Conservation (phyloP, 176 grass and related monocot species). For the Avena eriantha region DNA sequence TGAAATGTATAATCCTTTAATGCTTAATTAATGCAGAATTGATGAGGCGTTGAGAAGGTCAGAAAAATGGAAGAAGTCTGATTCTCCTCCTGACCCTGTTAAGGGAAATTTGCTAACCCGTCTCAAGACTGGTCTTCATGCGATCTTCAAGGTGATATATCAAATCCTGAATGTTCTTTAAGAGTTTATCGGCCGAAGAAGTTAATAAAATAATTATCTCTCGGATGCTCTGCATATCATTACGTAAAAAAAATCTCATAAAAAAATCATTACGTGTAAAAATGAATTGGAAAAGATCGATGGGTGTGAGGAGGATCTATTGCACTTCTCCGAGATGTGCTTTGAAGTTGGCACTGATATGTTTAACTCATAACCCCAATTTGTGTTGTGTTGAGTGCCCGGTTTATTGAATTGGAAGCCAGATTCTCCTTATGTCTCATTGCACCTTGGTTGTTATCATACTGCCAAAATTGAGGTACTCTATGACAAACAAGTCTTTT, state of each 20-base stretch:
- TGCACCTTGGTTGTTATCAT: background rate
- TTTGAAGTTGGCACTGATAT: slow-evolving; percentile 28
- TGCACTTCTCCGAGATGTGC: background rate
- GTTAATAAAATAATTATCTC: background rate
- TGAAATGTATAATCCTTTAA: slow-evolving; percentile 13
- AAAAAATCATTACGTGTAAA: slow-evolving; percentile 24
- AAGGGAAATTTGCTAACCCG: background rate
- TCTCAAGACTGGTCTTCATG: slow-evolving; percentile 11
- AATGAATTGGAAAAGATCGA: background rate
- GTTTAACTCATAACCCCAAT: background rate
- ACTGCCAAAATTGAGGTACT: slow-evolving; percentile 21
- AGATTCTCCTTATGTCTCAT: slow-evolving; percentile 10
- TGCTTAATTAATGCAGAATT: slow-evolving; percentile 38
- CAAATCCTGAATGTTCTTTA: slow-evolving; percentile 27
- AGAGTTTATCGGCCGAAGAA: background rate
- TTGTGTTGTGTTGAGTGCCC: background rate
- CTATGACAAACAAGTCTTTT: background rate
- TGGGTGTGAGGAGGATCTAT: slow-evolving; percentile 8
- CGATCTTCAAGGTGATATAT: background rate
- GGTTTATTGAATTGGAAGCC: slow-evolving; percentile 7
- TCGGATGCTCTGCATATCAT: slow-evolving; percentile 31
- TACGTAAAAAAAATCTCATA: background rate
- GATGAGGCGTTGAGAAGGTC: slow-evolving; percentile 19
- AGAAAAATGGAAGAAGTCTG: slow-evolving; percentile 27
- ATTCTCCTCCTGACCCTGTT: background rate